Percentiles rank a stretch among this genome's conserved stretches.
phyloP scores from a whole-genome alignment of 495 filamentous ascomycete species.

The Xylaria grammica region DNA sequence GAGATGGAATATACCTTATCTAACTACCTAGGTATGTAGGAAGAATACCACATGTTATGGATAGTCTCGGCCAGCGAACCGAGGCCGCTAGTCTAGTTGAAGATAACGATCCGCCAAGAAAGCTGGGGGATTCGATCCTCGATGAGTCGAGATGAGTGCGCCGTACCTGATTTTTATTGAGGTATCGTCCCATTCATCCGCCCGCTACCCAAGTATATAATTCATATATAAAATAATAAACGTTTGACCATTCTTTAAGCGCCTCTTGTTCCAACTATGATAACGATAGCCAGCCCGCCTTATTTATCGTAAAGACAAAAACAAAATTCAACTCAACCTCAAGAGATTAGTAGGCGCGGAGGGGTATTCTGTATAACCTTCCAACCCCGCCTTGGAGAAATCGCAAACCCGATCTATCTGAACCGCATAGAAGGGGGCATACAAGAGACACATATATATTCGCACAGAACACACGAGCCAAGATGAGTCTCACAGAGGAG shows the following conservation, averaged over 20 bases:
- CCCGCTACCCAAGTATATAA: background rate
- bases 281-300: background rate
- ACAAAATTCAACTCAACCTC: background rate
- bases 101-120: background rate
- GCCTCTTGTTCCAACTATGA: background rate
- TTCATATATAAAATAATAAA: background rate
- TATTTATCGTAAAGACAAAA: background rate
- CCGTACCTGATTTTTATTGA: too few species aligned
- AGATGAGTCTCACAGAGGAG: conserved; percentile 26
- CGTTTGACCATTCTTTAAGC: background rate
- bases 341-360: background rate
- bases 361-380: background rate
- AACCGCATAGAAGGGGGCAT: background rate
- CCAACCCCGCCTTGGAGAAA: background rate
- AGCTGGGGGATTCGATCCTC: background rate
- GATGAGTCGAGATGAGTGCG: too few species aligned
- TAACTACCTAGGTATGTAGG: too few species aligned
- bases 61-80: background rate
- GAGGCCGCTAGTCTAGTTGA: background rate
- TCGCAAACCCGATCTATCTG: background rate
- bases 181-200: background rate
- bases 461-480: background rate
- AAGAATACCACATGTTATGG: background rate
- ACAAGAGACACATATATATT: background rate
- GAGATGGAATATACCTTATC: background rate